Conservation (phyloP, 2,329 filamentous ascomycete genomes). For the Teratosphaeria destructans region DNA sequence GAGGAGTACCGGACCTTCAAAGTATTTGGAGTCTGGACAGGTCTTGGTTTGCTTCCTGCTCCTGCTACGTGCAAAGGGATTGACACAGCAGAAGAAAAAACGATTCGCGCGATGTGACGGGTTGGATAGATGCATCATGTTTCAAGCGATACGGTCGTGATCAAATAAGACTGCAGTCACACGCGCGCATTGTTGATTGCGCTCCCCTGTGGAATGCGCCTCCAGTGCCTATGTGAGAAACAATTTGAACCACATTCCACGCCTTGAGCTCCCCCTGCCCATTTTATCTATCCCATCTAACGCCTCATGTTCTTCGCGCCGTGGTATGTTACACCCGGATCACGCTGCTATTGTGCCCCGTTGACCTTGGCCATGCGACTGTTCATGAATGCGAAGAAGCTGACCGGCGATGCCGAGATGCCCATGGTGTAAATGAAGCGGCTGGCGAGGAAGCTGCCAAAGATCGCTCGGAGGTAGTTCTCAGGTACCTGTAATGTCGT, state of each 20-base stretch:
- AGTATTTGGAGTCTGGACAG: background rate
- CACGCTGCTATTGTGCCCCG: background rate
- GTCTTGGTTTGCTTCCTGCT: background rate
- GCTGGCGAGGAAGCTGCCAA: conserved; percentile 87
- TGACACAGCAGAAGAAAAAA: background rate
- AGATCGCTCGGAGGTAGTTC: conserved; percentile 85
- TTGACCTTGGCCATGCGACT: conserved; percentile 34
- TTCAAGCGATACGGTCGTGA: background rate
- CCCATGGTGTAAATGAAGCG: conserved; percentile 96
- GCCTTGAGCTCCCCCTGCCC: background rate
- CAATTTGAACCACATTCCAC: background rate
- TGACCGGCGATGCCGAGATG: conserved; percentile 86
- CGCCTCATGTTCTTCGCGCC: background rate
- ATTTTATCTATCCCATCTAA: background rate
- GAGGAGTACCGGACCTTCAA: no score
- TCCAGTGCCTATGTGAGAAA: background rate
- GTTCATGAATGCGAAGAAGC: conserved; percentile 84
- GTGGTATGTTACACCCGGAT: background rate
- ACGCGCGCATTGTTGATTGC: background rate
- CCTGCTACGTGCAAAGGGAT: background rate
- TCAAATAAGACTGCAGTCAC: background rate
- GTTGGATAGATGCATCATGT: background rate
- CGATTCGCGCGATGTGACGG: background rate
- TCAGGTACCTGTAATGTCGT: conserved; percentile 59
- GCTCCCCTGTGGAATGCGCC: background rate